Evolutionary conservation across 2,329 filamentous ascomycete species (phyloP).

Genomic region (Xylaria digitata): DNA sequence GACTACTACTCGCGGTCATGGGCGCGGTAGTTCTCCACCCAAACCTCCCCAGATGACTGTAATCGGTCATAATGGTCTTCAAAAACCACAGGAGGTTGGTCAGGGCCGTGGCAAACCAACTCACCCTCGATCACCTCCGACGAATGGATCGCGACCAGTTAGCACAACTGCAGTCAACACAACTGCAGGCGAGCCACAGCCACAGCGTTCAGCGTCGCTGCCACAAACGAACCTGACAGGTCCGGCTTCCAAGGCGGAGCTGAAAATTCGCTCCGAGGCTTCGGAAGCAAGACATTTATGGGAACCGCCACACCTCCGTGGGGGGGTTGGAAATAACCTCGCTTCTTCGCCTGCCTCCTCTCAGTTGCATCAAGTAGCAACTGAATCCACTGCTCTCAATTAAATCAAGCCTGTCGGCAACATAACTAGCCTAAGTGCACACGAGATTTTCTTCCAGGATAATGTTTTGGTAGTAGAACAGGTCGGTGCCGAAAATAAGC

Average conservation of each 20-base stretch:
- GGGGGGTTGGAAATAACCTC: not conserved
- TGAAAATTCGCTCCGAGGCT: not conserved
- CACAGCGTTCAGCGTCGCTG: not conserved
- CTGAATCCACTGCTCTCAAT: not conserved
- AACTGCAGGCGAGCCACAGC: no score
- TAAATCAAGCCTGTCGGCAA: not conserved
- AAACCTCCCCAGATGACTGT: not conserved
- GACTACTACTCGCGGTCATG: not conserved
- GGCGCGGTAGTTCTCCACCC: not conserved
- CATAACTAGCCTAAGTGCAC: not conserved
- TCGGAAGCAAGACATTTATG: not conserved
- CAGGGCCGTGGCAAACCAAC: not conserved
- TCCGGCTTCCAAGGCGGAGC: not conserved
- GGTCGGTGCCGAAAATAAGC: constrained; percentile 8
- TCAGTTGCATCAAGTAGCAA: not conserved
- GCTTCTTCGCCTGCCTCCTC: not conserved
- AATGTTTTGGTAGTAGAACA: constrained; percentile 16
- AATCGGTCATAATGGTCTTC: not conserved
- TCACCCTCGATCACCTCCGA: not conserved
- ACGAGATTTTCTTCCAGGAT: constrained; percentile 22
- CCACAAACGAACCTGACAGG: not conserved
- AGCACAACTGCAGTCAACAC: no score
- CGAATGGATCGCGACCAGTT: not conserved
- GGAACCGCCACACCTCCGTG: constrained; percentile 25
- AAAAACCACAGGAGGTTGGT: not conserved